Conservation (phyloP, 345 rosid genomes). For the Erysimum cheiranthoides region DNA sequence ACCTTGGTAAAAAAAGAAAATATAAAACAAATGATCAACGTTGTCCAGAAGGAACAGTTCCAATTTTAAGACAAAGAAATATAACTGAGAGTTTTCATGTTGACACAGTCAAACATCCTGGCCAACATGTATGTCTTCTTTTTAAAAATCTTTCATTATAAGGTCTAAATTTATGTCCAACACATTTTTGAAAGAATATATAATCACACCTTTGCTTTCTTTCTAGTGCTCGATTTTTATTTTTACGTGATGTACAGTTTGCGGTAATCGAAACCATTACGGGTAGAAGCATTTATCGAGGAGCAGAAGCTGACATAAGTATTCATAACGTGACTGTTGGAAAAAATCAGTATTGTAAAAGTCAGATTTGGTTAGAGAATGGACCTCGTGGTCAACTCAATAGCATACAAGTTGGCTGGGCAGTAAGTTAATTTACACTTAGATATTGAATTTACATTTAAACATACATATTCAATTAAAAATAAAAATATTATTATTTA, state of each 20-base stretch:
- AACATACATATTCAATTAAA: not conserved
- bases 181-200: no score
- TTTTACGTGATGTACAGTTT: slow-evolving; percentile 1
- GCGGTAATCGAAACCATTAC: not conserved
- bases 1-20: not conserved
- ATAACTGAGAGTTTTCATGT: not conserved
- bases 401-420: slow-evolving; percentile 37
- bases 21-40: not conserved
- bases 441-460: no score
- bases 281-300: slow-evolving; percentile 21
- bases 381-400: slow-evolving; percentile 18
- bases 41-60: slow-evolving; percentile 38
- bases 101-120: not conserved
- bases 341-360: not conserved
- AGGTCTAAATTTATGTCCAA: no score
- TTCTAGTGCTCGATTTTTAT: no score
- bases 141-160: not conserved
- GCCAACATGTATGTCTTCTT: slow-evolving; percentile 18
- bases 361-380: slow-evolving; percentile 40
- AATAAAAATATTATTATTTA: no score
- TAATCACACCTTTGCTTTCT: no score
- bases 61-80: slow-evolving; percentile 20
- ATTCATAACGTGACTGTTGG: not conserved
- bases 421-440: slow-evolving; percentile 3
- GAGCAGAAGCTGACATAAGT: slow-evolving; percentile 30